Evolutionary conservation across 176 grass and related monocot species (phyloP), one percentile per base, ranked within the genome.

Genomic region (Chrysopogon serrulatus): DNA sequence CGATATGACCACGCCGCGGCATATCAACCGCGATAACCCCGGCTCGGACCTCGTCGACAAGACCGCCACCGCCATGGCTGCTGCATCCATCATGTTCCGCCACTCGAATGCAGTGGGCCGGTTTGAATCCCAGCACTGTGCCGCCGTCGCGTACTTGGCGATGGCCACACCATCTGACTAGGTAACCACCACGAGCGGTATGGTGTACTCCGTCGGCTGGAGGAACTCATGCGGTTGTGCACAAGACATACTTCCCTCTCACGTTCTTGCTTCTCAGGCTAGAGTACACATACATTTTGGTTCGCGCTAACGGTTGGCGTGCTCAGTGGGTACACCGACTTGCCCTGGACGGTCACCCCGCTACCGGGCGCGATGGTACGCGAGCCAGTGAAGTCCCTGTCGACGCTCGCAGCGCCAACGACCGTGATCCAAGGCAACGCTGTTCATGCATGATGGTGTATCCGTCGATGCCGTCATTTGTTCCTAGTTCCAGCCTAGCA

Each of bases 351-450:
- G 48, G 28, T 88, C 23, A 23, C 17, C 19, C 64, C 79, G 65
- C 81, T 23, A 40, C 88, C 95, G 27, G 86, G 87, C 41, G 88
- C 85, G 65, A 93, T 56, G 51, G 82, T 83, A n/a, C 0, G 94
- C 87, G 8, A n/a, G n/a, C n/a, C n/a, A n/a, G 81, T 79, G 82
- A 91, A 93, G 17, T 78, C 84, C 35, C 91, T 48, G 81, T 97
- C 89, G 63, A 97, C 72, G 39, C 30, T 91, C 3, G 85, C 32
- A 4, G 92, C 92, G 5, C 92, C 92, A 69, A 94, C 86, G 68
- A 88, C 90, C 1, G 92, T 80, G 85, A 94, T 87, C 92, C 92
- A 91, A 0, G 88, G 92, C 14, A n/a, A 88, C 92, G 48, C 83
- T 73, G 68, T 94, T 94, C n/a, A n/a, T n/a, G n/a, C 61, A 79